Evolutionary conservation across 2,329 filamentous ascomycete genomes (phyloP), one percentile per base, ranked within the genome.

Genomic region (Neophaeococcomyces aloes): DNA sequence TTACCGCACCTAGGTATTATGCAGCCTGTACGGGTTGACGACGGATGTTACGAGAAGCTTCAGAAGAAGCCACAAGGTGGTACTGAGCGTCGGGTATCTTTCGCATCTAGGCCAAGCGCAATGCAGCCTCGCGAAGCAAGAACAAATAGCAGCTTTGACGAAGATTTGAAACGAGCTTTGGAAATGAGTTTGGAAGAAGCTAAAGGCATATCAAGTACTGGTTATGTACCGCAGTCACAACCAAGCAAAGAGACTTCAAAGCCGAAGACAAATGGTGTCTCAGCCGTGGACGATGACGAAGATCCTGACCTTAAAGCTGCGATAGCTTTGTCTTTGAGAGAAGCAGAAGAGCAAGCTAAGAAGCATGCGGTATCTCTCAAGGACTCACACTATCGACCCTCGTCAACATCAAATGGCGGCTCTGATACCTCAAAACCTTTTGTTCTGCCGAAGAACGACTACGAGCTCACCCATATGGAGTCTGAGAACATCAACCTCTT

Each of bases 311-410:
- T 98, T 21, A 93, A 91, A 60, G 87, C 89, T 19, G 91, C 91
- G 3, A 96, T 98, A 59, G 89, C 88, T 29, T 88, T 93, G 14
- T 96, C 91, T 4, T 62, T 98, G 46, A 83, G 85, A 18, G 91
- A 98, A 59, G 95, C 96, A 86, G 91, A 98, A 64, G 85, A 95
- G 62, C 89, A 98, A 61, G 96, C 98, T 70, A 83, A 89, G 65
- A 81, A 80, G 54, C 87, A 96, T 61, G 79, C 87, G 1, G 84
- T 83, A 4, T 79, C 79, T 2, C 73, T 96, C 55, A 93, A 91
- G 60, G 34, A 27, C 10, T 27, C 23, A 27, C 23, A 27, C 10
- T 27, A 30, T 8, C 79, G 86, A 57, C 86, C 91, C 49, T 42
- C 53, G 8, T 42, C 51, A 15, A 47, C 76, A 82, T 1, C 73